Base-by-base conservation (phyloP, 345 rosid species). In the Pistacia atlantica region DNA sequence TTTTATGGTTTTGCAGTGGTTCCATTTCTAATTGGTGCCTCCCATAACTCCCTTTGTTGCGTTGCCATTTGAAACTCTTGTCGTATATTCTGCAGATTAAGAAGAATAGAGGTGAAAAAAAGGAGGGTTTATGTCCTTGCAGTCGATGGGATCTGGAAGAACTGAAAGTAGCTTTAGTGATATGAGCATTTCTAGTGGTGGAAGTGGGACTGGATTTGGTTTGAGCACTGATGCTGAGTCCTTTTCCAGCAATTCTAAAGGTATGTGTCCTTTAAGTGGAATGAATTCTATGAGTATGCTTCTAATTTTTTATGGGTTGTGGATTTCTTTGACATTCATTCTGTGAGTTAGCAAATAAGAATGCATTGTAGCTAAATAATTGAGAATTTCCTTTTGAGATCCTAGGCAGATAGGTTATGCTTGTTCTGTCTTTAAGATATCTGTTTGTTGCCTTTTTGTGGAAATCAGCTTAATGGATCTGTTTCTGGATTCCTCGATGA, bases 101-200 rank as follows among this genome's bases (percentile, higher is more conserved):
- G 79, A 97, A 97, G 92, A 91, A 86, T 75, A 92, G 91, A 81
- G 92, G 89, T 78, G 93, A 90, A 48, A 92, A 88, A 82, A 25
- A 25, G 97, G 96, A 81, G 99, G 99, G 65, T 92, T 94, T 77
- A 94, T 92, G 84, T 87, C 95, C 76, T 65, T 91, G 79, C 86
- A 89, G 80, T 92, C 98, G 2, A 86, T 97, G 97, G 96, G 99
- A 22, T 92, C 98, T 69, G 97, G 97, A 84, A 86, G 94, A 83
- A 85, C 94, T 77, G 98, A 94, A 71, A 88, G 84, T 81, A 58
- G 94, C 87, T 97, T 94, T 79, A 87, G 78, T 85, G 98, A 97
- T 78, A 76, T 89, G 93, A 87, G 89, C 83, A 88, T 92, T 80
- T 92, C 98, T 79, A 87, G 93, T 56, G 79, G 87, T 73, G 91